phyloP scores from a whole-genome alignment of 2,329 filamentous ascomycete species.

The Sporothrix sp. region DNA sequence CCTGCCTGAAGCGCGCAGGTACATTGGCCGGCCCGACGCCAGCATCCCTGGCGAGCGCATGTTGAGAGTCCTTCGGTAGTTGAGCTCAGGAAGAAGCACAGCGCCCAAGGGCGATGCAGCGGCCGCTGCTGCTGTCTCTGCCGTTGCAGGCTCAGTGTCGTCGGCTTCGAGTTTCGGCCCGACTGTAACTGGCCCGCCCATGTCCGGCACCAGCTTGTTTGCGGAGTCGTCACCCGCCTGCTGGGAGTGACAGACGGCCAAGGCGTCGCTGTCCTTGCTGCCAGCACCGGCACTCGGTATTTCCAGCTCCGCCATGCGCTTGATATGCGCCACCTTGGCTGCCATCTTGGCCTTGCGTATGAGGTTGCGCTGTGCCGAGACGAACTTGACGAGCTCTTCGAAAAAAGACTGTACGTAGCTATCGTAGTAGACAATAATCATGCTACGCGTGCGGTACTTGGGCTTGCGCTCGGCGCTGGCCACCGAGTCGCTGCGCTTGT shows the following conservation, averaged over 20 bases:
- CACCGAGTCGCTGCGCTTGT: constrained; percentile 41
- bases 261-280: too few species aligned
- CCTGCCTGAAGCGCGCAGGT: constrained; percentile 18
- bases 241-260: too few species aligned
- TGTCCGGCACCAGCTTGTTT: background rate
- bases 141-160: background rate
- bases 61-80: constrained; percentile 30
- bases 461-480: constrained; percentile 38
- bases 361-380: constrained; percentile 70
- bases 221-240: too few species aligned
- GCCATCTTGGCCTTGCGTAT: constrained; percentile 85
- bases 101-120: constrained; percentile 13
- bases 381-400: constrained; percentile 70
- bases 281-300: constrained; percentile 26
- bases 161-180: background rate
- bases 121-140: background rate
- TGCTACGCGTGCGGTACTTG: constrained; percentile 59
- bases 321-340: constrained; percentile 59
- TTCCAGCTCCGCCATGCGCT: constrained; percentile 49
- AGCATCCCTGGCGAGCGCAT: constrained; percentile 26
- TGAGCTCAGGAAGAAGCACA: constrained; percentile 25
- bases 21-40: constrained; percentile 21
- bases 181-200: background rate
- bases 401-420: constrained; percentile 75
- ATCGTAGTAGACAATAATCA: constrained; percentile 89